phyloP scores from a whole-genome alignment of 1,139 yeast genomes.

The Candida labiduridarum region DNA sequence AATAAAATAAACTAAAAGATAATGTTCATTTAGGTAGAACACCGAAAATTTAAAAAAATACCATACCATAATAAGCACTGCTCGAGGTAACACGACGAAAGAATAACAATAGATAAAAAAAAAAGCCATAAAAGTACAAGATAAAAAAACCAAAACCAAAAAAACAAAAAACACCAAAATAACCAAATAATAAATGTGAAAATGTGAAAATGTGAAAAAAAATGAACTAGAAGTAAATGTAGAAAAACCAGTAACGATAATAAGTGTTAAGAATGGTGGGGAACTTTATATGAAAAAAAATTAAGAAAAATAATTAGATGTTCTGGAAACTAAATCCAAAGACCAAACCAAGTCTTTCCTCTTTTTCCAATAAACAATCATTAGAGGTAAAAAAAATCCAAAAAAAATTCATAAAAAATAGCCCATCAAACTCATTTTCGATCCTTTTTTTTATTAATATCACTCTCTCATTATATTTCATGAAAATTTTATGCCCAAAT shows the following conservation, averaged over 20 bases:
- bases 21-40: not conserved
- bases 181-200: not conserved
- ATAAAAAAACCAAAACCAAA: not conserved
- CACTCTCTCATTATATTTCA: not conserved
- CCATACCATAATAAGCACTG: not conserved
- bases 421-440: slow-evolving; percentile 3
- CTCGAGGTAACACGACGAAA: not conserved
- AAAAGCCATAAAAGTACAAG: not conserved
- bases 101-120: not conserved
- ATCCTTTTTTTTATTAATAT: not conserved
- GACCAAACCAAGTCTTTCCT: not conserved
- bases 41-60: not conserved
- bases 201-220: not conserved
- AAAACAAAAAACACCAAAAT: not conserved
- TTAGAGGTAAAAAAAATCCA: not conserved
- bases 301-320: not conserved
- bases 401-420: not conserved
- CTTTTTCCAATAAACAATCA: not conserved
- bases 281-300: not conserved
- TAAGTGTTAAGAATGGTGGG: not conserved
- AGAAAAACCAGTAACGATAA: not conserved
- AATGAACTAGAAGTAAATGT: not conserved
- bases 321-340: not conserved
- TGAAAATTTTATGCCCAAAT: slow-evolving; percentile 21
- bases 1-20: no score